A percentile compares a stretch with the other conserved stretches of the same genome.
phyloP scores from a whole-genome alignment of 129 eudicot species.

The Smallanthus sonchifolius region DNA sequence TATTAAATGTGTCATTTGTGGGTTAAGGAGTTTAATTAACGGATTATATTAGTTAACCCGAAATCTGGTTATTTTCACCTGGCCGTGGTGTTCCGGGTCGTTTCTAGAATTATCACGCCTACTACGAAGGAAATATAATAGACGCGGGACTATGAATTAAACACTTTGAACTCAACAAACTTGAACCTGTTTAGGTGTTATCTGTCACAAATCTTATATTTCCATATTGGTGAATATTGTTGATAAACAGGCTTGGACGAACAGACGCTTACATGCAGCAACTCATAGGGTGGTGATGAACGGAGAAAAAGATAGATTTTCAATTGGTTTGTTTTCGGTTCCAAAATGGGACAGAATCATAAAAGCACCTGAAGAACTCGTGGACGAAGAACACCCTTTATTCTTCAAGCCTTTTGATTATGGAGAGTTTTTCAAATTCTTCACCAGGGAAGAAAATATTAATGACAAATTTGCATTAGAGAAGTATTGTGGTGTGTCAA shows the following conservation, averaged over 20 bases:
- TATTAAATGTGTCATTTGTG: too few species aligned
- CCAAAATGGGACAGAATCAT: slow-evolving; percentile 37
- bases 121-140: too few species aligned
- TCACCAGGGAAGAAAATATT: slow-evolving; percentile 38
- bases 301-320: slow-evolving; percentile 40
- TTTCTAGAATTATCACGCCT: too few species aligned
- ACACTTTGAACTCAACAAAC: too few species aligned
- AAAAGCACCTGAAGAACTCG: slow-evolving; percentile 53
- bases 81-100: too few species aligned
- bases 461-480: slow-evolving; percentile 38
- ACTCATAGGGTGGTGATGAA: slow-evolving; percentile 53
- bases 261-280: slow-evolving; percentile 49
- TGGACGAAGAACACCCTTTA: slow-evolving; percentile 58
- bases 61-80: too few species aligned
- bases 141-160: too few species aligned
- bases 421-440: slow-evolving; percentile 41
- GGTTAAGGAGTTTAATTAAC: too few species aligned
- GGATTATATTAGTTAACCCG: too few species aligned
- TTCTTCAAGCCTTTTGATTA: slow-evolving; percentile 47
- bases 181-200: too few species aligned
- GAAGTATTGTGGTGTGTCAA: slow-evolving; percentile 50
- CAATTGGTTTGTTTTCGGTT: slow-evolving; percentile 45
- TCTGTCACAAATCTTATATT: too few species aligned
- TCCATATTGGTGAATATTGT: too few species aligned
- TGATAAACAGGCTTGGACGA: slow-evolving; percentile 53